Evolutionary conservation across 2,329 filamentous ascomycete genomes (phyloP), one percentile per base, ranked within the genome.

Genomic region (Trichoderma hamatum): DNA sequence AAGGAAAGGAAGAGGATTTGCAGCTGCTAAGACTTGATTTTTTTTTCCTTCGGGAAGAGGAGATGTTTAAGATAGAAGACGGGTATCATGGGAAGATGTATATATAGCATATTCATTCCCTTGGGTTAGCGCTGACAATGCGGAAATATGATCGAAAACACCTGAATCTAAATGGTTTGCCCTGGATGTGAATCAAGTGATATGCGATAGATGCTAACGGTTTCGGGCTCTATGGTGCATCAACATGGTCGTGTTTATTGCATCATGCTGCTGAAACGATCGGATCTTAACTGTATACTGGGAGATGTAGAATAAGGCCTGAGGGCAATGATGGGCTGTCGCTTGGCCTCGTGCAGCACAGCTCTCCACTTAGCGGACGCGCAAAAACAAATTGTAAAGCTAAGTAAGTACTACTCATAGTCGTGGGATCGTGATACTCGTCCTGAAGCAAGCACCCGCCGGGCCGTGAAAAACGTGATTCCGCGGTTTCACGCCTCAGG

Each of bases 381-480:
- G n/a, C 46, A 24, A 13, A 24, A 13, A 2, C 5, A 24, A 13
- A 24, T 9, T 24, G 46, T 49, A 16, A 21, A 21, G n/a, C 43
- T 7, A 11, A 36, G 32, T 32, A 39, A 14, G 34, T 36, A 16
- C 5, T n/a, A n/a, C n/a, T n/a, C n/a, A 39, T n/a, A 43, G 39
- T 9, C 1, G 51, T 54, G 21, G 51, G 24, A 58, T 46, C 52
- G 62, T 66, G 52, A 46, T 30, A 66, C 51, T 36, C 46, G 34
- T 49, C 36, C 32, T 66, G 52, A 66, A 34, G 52, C 56, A 68
- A 24, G 63, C 56, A 68, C 21, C 56, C 34, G 24, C 30, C 65
- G 65, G 65, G 65, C 65, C 55, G 65, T 61, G 56, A 61, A 43
- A 43, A 43, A 61, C 43, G 55, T 61, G 65, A 52, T 61, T 46